Evolutionary conservation across 75 land plant species (phyloP), one percentile per base, ranked within the genome.

Genomic region (Pseudotsuga menziesii): DNA sequence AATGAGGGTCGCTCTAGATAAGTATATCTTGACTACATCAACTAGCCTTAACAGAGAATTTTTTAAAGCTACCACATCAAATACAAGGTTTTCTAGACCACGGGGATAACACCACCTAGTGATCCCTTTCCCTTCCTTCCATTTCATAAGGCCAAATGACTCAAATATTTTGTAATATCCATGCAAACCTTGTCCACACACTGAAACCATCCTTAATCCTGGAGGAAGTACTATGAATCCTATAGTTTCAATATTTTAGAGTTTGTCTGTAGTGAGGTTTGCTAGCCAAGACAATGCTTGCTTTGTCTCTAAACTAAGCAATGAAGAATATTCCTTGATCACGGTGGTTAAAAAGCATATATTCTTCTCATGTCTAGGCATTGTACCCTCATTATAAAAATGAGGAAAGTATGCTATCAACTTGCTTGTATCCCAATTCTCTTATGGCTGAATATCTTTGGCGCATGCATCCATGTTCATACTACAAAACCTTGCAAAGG

Each of bases 401-500:
- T 96, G 96, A 11, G 92, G 94, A 32, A 93, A 83, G 71, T 80
- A 75, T 62, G 87, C 89, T 3, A 96, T 89, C 2, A 78, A 58
- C 57, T 62, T 16, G 22, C 67, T 76, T 48, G 62, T 13, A 75
- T 91, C 97, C 83, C 85, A 91, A 56, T 81, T 76, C 72, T 96
- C 94, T 77, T 96, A 92, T 35, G 97, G 57, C 81, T n/a, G 87
- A 69, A 83, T 96, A 96, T 69, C 83, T 91, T 80, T 96, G 92
- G 71, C 85, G 78, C 85, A 72, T 13, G 83, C 79, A 77, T 96
- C 91, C 74, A 55, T 44, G 67, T 93, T 93, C 97, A 96, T 93
- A 57, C 83, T 93, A 69, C 98, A 96, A 80, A 96, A 96, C 98
- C 98, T 93, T 70, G 92, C 90, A n/a, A 56, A 78, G 48, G 15